phyloP scores from a whole-genome alignment of 2,329 filamentous ascomycete species.

The Allantophomopsis lycopodina region DNA sequence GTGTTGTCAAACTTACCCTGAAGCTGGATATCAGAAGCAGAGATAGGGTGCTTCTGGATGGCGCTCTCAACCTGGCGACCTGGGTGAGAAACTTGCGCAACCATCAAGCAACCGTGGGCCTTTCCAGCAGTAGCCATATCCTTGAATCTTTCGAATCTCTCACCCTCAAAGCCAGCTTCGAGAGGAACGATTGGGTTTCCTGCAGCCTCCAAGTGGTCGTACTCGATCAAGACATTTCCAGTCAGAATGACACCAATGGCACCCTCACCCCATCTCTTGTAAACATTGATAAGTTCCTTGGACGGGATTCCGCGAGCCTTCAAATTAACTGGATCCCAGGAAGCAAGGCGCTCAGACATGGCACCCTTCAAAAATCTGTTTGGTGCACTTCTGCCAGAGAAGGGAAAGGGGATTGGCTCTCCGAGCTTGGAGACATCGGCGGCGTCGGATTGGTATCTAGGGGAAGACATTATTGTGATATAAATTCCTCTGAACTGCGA shows the following conservation, averaged over 20 bases:
- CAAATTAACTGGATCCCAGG: conserved; percentile 39
- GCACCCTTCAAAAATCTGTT: conserved; percentile 57
- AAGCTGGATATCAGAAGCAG: conserved; percentile 24
- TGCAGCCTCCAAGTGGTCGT: conserved; percentile 38
- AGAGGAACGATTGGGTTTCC: conserved; percentile 46
- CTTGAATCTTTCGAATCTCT: conserved; percentile 45
- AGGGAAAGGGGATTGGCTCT: conserved; percentile 31
- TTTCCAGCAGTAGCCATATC: conserved; percentile 39
- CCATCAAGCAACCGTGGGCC: conserved; percentile 39
- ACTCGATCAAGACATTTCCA: conserved; percentile 52
- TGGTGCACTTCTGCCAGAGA: conserved; percentile 38
- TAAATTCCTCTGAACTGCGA: not conserved
- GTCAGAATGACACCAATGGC: conserved; percentile 41
- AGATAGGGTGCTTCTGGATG: conserved; percentile 23
- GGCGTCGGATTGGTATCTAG: conserved; percentile 11
- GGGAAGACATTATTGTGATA: conserved; percentile 7
- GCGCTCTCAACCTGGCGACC: conserved; percentile 26
- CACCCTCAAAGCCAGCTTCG: conserved; percentile 33
- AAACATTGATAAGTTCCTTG: conserved; percentile 38
- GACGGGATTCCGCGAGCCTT: conserved; percentile 37
- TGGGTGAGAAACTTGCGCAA: conserved; percentile 48
- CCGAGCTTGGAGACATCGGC: conserved; percentile 22
- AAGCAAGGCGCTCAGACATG: conserved; percentile 51
- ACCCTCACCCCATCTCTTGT: conserved; percentile 47
- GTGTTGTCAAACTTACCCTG: conserved; percentile 10